Evolutionary conservation across 306 rosid genomes (phyloP), one percentile per base, ranked within the genome.

Genomic region (Hippophae tibetana): DNA sequence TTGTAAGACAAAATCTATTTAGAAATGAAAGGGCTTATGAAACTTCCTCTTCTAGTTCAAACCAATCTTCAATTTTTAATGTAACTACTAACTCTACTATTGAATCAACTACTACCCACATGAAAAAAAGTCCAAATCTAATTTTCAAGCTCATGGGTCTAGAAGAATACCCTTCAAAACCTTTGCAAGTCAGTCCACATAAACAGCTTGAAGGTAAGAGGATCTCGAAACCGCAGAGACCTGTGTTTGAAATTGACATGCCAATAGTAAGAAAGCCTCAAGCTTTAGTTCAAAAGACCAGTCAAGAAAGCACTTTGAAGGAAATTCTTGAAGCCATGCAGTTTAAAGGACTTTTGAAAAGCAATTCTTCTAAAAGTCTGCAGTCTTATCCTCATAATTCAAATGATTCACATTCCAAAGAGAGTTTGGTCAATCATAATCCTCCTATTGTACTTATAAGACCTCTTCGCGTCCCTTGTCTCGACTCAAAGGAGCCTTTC

Each of bases 121-220:
- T 31, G 38, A 31, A 2, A 47, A 78, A 74, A 72, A 77, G 86
- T 31, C 68, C 81, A 31, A 86, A 72, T 68, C 68, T 93, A 66
- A 81, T 88, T 62, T 93, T 95, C 56, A 93, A 74, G 86, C 78
- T 93, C 59, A 88, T 93, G 99, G 97, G 97, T 52, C 63, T 93
- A 25, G 95, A 84, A 78, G 85, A 77, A 58, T 67, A 59, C 50
- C 71, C 95, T 8, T 55, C 73, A 54, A 77, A 75, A 56, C 53
- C 82, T 72, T 58, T 71, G 54, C 78, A 69, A 59, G 43, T 69
- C 31, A 52, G 71, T 50, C 57, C 50, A 10, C 79, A 68, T 62
- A 83, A 76, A 66, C 76, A 68, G 65, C 40, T 61, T n/a, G 83
- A 76, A 43, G 80, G 69, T 69, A 72, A 73, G 68, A 79, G 71